Base-by-base conservation (phyloP, 106 monocot species). In the Allium cepa region DNA sequence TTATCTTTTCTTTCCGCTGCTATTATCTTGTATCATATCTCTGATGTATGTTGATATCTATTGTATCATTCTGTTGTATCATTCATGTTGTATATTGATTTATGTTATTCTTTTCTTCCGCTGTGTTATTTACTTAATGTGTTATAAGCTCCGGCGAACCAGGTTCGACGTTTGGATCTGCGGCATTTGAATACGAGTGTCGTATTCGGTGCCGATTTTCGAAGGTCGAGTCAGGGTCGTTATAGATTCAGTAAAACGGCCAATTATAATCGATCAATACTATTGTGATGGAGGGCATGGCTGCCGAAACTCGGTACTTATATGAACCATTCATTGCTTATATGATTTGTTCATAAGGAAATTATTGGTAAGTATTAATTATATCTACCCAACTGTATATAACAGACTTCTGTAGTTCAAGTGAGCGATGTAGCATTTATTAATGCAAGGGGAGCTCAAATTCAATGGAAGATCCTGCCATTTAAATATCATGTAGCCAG, bases 211-310 rank as follows among this genome's bases (percentile, higher is more conserved):
- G n/a, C n/a, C n/a, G n/a, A n/a, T n/a, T n/a, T n/a, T n/a, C n/a
- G n/a, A n/a, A n/a, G n/a, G n/a, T n/a, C n/a, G n/a, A n/a, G n/a
- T n/a, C n/a, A n/a, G n/a, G n/a, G n/a, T n/a, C n/a, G n/a, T n/a
- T n/a, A n/a, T n/a, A n/a, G n/a, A 26, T 15, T 72, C 52, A 13
- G 72, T 72, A 6, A 15, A 28, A 4, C 13, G 4, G 0, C 63
- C 63, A 1, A 63, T 72, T 0, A 49, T 72, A 7, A 62, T 72
- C 9, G 63, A 72, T 16, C 62, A 72, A 12, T 61, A 72, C 47
- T 72, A 72, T 16, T 72, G 72, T 26, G 26, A n/a, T 4, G 4
- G 50, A 11, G 9, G 6, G 8, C 10, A 11, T 27, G 28, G 14
- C 16, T 72, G 72, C 53, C 50, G 11, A 27, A 71, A 71, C 36